Base-by-base conservation (phyloP, 2,329 filamentous ascomycete species). In the Aureobasidium melanogenum region DNA sequence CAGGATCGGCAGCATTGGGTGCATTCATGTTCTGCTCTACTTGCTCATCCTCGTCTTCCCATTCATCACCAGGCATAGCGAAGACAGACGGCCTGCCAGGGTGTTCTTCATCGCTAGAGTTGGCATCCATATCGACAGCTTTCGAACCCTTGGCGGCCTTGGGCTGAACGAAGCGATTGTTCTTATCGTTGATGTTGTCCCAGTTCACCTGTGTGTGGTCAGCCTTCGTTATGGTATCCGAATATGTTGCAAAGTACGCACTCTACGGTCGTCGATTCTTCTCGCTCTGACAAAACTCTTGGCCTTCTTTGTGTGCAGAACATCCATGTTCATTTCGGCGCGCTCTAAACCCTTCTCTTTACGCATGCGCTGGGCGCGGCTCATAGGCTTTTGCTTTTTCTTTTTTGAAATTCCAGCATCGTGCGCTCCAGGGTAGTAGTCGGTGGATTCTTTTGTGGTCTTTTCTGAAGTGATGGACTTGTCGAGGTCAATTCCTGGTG, bases 361-460 rank as follows among this genome's bases (percentile, higher is more conserved):
- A 44, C 84, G 77, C 58, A 78, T 66, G 6, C 79, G 75, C 69
- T 86, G 83, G 8, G 79, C 75, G 55, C 80, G 78, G 28, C 77
- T 80, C 66, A 81, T 65, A 22, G 73, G 74, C 67, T 83, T 83
- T 63, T 76, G 75, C 71, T 84, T 88, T 63, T 77, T 69, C 74
- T 87, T 89, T 73, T 89, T 91, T 60, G 76, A 75, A 10, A 93
- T 80, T 32, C 89, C 89, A 19, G 85, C 81, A 69, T 86, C 83
- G 66, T 88, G 86, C 17, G 86, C 83, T 41, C 84, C 84, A 30
- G 85, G 84, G 5, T 85, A 82, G 63, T 77, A 71, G 64, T 80
- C 75, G 62, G 75, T 71, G 8, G 78, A 75, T 47, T 80, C 75
- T 22, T 73, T 64, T 1, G 84, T 82, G 12, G 80, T 77, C 63